phyloP scores from a whole-genome alignment of 208 protist species.

The Trypanosoma congolense region DNA sequence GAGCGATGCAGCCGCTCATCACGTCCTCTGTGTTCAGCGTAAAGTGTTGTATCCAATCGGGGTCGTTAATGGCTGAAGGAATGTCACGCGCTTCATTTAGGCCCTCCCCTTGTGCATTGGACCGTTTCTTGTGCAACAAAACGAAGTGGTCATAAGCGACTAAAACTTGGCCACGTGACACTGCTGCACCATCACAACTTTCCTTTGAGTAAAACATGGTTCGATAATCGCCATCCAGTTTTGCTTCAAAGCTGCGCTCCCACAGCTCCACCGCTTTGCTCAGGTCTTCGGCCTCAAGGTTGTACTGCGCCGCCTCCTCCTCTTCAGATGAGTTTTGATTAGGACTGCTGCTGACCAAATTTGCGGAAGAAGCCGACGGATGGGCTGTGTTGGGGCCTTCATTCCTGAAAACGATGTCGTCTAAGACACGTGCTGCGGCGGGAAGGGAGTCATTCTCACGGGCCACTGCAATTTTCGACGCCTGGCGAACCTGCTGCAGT shows the following conservation, averaged over 20 bases:
- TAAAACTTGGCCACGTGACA: constrained; percentile 16
- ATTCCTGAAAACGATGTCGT: constrained; percentile 11
- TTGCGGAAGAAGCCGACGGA: too few relatives aligned
- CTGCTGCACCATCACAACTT: constrained; percentile 8
- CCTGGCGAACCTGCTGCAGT: constrained; percentile 34
- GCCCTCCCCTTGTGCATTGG: neutral
- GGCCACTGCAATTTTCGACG: constrained; percentile 40
- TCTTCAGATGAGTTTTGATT: too few relatives aligned
- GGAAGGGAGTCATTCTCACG: constrained; percentile 26
- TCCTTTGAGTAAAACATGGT: constrained; percentile 14
- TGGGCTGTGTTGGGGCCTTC: too few relatives aligned
- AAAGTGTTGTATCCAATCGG: constrained; percentile 34
- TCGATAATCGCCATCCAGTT: neutral
- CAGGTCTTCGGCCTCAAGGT: constrained; percentile 19
- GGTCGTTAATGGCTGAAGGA: constrained; percentile 19
- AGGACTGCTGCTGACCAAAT: too few relatives aligned
- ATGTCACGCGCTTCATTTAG: neutral
- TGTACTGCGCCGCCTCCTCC: neutral
- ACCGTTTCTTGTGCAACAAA: neutral
- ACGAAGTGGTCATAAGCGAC: constrained; percentile 17
- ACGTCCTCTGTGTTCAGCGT: constrained; percentile 34
- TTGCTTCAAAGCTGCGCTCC: constrained; percentile 12
- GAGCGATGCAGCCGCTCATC: constrained; percentile 16
- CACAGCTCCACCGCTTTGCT: constrained; percentile 20
- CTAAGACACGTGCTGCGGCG: constrained; percentile 5